These are phyloP conservation scores for Nicotiana undulata DNA, from an alignment of 257 asterid species.

Conservation along the genomic window DNA sequence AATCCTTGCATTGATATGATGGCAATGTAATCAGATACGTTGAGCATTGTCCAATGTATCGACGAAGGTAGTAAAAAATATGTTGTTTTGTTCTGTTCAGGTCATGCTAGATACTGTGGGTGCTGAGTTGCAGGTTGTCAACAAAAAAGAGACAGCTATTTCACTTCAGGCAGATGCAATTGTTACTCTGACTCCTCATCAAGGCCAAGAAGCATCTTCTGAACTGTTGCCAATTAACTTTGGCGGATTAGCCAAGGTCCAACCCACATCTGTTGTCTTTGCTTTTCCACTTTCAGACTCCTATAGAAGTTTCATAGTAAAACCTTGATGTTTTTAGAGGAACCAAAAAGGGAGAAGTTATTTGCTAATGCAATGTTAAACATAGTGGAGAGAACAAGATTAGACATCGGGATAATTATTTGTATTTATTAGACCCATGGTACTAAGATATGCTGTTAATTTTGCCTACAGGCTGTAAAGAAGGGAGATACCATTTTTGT, in stretches of 20 bases:
- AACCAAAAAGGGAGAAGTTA: neutral
- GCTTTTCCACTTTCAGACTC: neutral
- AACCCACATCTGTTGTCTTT: neutral
- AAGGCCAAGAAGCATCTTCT: constrained; percentile 61
- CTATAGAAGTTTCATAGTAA: neutral
- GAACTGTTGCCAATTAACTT: constrained; percentile 64
- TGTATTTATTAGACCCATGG: neutral
- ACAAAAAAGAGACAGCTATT: constrained; percentile 47
- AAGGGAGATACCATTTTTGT: constrained; percentile 78
- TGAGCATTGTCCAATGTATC: neutral
- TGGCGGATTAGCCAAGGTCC: constrained; percentile 61
- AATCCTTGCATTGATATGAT: neutral
- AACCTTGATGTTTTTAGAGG: neutral
- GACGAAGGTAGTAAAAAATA: neutral
- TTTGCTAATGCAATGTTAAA: neutral
- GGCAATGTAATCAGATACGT: neutral
- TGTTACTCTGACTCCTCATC: constrained; percentile 62
- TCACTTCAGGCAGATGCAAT: constrained; percentile 54
- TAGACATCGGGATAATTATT: neutral
- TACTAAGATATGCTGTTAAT: constrained; percentile 2
- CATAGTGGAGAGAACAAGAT: neutral
- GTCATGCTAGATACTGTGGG: constrained; percentile 83
- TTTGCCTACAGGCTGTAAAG: constrained; percentile 59
- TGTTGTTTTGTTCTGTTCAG: constrained; percentile 27
- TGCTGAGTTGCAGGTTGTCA: constrained; percentile 70